These are phyloP conservation scores for Aspergillus amoenus DNA, from an alignment of 2,329 filamentous ascomycete genomes.

Conservation along the genomic window DNA sequence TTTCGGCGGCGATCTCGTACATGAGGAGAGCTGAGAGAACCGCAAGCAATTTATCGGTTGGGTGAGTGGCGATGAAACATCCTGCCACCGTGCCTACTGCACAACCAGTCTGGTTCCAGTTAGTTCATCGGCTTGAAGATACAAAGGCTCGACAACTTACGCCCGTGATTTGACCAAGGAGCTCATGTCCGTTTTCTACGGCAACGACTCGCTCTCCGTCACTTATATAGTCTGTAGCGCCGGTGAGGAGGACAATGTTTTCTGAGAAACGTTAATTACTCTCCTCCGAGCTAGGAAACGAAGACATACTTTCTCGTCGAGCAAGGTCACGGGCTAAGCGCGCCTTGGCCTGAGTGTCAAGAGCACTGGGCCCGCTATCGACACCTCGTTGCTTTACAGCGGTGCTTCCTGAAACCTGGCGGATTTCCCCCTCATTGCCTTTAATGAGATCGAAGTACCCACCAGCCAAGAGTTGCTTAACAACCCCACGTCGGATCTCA, in stretches of 20 bases:
- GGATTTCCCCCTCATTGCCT: slow-evolving; percentile 88
- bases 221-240: slow-evolving; percentile 71
- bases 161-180: slow-evolving; percentile 47
- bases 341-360: slow-evolving; percentile 57
- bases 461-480: slow-evolving; percentile 66
- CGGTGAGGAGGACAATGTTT: slow-evolving; percentile 79
- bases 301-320: slow-evolving; percentile 53
- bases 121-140: background rate
- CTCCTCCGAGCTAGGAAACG: background rate
- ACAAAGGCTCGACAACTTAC: slow-evolving; percentile 24
- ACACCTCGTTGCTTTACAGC: slow-evolving; percentile 74
- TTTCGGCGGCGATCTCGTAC: slow-evolving; percentile 76
- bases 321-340: slow-evolving; percentile 67
- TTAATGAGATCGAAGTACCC: slow-evolving; percentile 89
- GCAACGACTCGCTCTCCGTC: slow-evolving; percentile 69
- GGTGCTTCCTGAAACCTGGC: slow-evolving; percentile 63
- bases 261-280: slow-evolving; percentile 21
- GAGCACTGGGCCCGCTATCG: slow-evolving; percentile 65
- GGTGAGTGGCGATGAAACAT: slow-evolving; percentile 66
- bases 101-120: slow-evolving; percentile 63
- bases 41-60: slow-evolving; percentile 67
- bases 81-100: slow-evolving; percentile 80
- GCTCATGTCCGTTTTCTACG: slow-evolving; percentile 73
- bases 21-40: slow-evolving; percentile 71
- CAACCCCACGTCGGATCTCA: slow-evolving; percentile 66